These are phyloP conservation scores for Geranium brycei DNA, from an alignment of 345 rosid species.

Conservation along the genomic window DNA sequence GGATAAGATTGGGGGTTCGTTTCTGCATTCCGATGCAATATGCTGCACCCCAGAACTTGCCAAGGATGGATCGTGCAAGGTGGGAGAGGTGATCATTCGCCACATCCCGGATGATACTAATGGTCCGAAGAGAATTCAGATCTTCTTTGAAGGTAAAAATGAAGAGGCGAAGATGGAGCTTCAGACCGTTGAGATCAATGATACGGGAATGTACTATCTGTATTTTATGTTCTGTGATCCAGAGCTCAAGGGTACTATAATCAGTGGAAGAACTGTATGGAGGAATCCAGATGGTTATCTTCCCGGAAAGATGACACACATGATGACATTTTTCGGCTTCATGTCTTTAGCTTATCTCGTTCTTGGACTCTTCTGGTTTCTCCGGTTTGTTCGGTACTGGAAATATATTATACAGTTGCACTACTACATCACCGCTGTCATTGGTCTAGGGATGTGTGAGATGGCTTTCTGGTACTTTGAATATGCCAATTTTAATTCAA, in stretches of 20 bases:
- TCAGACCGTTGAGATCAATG: conserved; percentile 22
- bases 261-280: conserved; percentile 34
- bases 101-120: conserved; percentile 9
- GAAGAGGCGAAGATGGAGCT: conserved; percentile 26
- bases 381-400: conserved; percentile 26
- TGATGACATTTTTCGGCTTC: conserved; percentile 26
- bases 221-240: conserved; percentile 37
- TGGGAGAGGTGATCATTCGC: conserved; percentile 31
- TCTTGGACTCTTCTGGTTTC: conserved; percentile 30
- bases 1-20: conserved; percentile 25
- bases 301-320: conserved; percentile 32
- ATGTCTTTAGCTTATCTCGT: conserved; percentile 31
- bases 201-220: conserved; percentile 31
- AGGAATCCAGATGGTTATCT: conserved; percentile 32
- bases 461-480: conserved; percentile 7
- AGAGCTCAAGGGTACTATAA: conserved; percentile 14
- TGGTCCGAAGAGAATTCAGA: conserved; percentile 22
- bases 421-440: conserved; percentile 27
- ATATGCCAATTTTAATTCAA: conserved; percentile 25
- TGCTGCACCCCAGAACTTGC: conserved; percentile 25
- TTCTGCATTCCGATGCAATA: conserved; percentile 20
- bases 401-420: conserved; percentile 27
- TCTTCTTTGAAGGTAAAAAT: conserved; percentile 29
- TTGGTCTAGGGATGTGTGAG: conserved; percentile 33
- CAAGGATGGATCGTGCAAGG: conserved; percentile 24